phyloP scores from a whole-genome alignment of 106 monocot species.

The Allium sativum region DNA sequence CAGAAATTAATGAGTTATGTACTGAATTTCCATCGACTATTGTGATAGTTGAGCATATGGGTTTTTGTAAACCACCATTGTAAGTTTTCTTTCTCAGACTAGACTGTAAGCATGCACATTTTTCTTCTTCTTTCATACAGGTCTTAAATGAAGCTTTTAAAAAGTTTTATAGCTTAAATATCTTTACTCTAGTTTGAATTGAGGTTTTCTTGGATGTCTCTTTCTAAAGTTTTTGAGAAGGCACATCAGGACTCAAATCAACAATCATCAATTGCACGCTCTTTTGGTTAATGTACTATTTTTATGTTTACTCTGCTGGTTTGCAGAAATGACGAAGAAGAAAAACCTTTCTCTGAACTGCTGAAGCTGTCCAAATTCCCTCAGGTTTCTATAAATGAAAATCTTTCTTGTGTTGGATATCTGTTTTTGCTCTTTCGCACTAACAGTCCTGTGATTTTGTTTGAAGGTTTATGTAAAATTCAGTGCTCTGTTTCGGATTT shows the following conservation, averaged over 20 bases:
- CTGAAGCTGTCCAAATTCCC: slow-evolving; percentile 65
- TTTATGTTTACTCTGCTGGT: not conserved
- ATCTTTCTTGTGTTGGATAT: no score
- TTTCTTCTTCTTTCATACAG: not conserved
- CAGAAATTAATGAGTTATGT: slow-evolving; percentile 75
- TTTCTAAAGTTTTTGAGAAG: no score
- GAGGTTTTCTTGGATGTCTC: no score
- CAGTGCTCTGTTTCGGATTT: slow-evolving; percentile 75
- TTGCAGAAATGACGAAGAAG: slow-evolving; percentile 54
- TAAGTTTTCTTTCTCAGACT: slow-evolving; percentile 8
- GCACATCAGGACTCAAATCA: no score
- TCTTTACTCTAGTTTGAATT: no score
- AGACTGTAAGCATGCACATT: not conserved
- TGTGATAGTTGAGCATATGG: slow-evolving; percentile 75
- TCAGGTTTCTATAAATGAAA: slow-evolving; percentile 22
- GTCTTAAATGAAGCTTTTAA: no score
- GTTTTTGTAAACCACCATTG: slow-evolving; percentile 70
- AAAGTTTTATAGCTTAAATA: no score
- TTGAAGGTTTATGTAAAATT: slow-evolving; percentile 87
- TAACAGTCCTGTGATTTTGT: not conserved
- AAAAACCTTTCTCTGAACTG: slow-evolving; percentile 26
- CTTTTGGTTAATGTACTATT: no score
- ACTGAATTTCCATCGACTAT: slow-evolving; percentile 49
- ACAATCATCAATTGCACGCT: no score
- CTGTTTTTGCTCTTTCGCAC: no score